These are phyloP conservation scores for Torulaspora quercuum DNA, from an alignment of 805 yeast genomes.

Conservation along the genomic window DNA sequence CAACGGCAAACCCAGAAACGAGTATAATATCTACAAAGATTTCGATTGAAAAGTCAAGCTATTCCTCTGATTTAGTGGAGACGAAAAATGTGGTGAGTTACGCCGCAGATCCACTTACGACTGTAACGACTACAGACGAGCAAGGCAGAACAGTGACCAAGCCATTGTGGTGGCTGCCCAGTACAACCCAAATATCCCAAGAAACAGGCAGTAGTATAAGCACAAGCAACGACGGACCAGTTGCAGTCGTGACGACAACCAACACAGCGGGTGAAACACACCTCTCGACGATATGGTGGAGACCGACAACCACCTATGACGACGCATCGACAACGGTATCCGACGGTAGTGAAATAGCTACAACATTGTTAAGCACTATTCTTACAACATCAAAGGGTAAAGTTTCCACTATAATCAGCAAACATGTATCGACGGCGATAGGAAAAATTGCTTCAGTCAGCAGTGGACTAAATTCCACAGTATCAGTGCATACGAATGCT, in stretches of 20 bases:
- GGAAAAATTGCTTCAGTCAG: constrained; percentile 1
- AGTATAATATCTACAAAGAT: not conserved
- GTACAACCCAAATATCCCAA: not conserved
- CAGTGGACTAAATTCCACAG: constrained; percentile 7
- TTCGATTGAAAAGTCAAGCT: not conserved
- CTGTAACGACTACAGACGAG: constrained; percentile 23
- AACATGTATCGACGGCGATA: not conserved
- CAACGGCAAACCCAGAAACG: too few species aligned
- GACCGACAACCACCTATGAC: constrained; percentile 22
- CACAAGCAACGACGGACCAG: constrained; percentile 17
- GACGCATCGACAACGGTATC: not conserved
- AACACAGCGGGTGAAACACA: constrained; percentile 24
- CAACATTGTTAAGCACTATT: not conserved
- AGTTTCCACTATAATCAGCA: not conserved
- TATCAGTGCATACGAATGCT: constrained; percentile 16
- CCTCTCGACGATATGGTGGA: constrained; percentile 35
- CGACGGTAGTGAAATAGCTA: not conserved
- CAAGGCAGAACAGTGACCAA: constrained; percentile 21
- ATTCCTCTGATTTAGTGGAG: not conserved
- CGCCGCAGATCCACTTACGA: constrained; percentile 21
- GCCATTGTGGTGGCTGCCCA: constrained; percentile 21
- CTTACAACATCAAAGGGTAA: not conserved
- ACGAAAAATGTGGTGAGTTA: constrained; percentile 4
- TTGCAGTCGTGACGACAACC: constrained; percentile 22
- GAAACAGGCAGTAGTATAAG: not conserved